Conservation (phyloP, 495 filamentous ascomycete genomes). For the Lepraria neglecta region DNA sequence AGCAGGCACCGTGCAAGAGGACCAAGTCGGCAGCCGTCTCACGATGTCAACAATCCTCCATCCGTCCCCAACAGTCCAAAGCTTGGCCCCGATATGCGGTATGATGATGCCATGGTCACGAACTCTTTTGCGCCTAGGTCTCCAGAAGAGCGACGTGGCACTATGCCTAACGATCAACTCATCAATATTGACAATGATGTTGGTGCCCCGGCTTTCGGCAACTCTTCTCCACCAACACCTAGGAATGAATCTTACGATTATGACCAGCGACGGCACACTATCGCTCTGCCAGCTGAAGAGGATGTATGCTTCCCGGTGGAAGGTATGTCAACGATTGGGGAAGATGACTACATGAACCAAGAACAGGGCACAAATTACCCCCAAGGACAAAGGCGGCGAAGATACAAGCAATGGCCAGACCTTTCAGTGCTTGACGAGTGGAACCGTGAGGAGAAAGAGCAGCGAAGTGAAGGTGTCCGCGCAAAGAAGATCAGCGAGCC, state of each 20-base stretch:
- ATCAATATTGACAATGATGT: constrained; percentile 53
- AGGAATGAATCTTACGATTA: constrained; percentile 35
- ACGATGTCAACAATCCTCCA: constrained; percentile 95
- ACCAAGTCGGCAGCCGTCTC: constrained; percentile 35
- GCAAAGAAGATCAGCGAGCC: constrained; percentile 92
- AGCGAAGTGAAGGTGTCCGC: constrained; percentile 75
- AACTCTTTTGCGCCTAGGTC: constrained; percentile 43
- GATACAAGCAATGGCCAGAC: constrained; percentile 58
- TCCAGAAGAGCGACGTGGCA: constrained; percentile 42
- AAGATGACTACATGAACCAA: constrained; percentile 58
- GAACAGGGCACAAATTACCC: constrained; percentile 35
- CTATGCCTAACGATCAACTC: constrained; percentile 43
- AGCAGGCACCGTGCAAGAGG: constrained; percentile 26
- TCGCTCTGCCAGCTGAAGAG: constrained; percentile 58
- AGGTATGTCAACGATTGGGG: constrained; percentile 67
- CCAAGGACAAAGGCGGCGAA: constrained; percentile 46
- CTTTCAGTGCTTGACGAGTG: constrained; percentile 79
- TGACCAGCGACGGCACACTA: constrained; percentile 44
- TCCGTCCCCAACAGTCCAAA: constrained; percentile 77
- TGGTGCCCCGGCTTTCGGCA: constrained; percentile 26
- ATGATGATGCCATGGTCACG: constrained; percentile 72
- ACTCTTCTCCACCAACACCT: constrained; percentile 32
- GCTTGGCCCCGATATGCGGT: constrained; percentile 55
- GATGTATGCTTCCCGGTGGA: constrained; percentile 92
- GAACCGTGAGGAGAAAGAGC: constrained; percentile 86